Conservation (phyloP, 2,329 filamentous ascomycete species). For the Pestalotiopsis sp. region DNA sequence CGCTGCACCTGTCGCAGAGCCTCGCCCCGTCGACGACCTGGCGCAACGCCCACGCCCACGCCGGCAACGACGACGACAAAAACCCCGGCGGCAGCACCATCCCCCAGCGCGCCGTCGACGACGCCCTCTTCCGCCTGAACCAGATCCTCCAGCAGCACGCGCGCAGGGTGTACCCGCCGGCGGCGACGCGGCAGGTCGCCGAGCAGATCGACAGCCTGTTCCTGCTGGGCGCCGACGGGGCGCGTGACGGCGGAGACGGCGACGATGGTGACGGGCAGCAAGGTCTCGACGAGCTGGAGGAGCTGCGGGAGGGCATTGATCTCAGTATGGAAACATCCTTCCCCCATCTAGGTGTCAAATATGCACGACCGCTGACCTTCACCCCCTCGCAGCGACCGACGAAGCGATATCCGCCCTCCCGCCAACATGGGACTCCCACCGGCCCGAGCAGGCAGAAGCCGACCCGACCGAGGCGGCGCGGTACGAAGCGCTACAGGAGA, state of each 20-base stretch:
- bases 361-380: not conserved
- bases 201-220: slow-evolving; percentile 74
- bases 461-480: slow-evolving; percentile 50
- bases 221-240: slow-evolving; percentile 44
- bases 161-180: slow-evolving; percentile 66
- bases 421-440: slow-evolving; percentile 44
- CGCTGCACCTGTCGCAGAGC: slow-evolving; percentile 62
- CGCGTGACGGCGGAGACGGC: slow-evolving; percentile 32
- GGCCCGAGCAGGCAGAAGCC: slow-evolving; percentile 34
- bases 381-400: slow-evolving; percentile 37
- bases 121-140: slow-evolving; percentile 62
- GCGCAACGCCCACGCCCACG: slow-evolving; percentile 45
- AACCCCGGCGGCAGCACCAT: not conserved
- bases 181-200: slow-evolving; percentile 71
- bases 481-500: slow-evolving; percentile 53
- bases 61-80: slow-evolving; percentile 32
- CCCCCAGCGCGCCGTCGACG: slow-evolving; percentile 54
- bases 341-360: too few species aligned
- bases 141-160: slow-evolving; percentile 66
- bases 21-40: slow-evolving; percentile 58
- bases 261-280: slow-evolving; percentile 38
- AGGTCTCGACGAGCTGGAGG: slow-evolving; percentile 28
- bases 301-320: slow-evolving; percentile 44
- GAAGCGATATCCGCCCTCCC: slow-evolving; percentile 50
- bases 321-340: slow-evolving; percentile 29